Percentiles rank a stretch among this genome's conserved stretches.
These are phyloP conservation scores for Reutealis trisperma DNA, from an alignment of 345 rosid genomes.

Conservation along the genomic window DNA sequence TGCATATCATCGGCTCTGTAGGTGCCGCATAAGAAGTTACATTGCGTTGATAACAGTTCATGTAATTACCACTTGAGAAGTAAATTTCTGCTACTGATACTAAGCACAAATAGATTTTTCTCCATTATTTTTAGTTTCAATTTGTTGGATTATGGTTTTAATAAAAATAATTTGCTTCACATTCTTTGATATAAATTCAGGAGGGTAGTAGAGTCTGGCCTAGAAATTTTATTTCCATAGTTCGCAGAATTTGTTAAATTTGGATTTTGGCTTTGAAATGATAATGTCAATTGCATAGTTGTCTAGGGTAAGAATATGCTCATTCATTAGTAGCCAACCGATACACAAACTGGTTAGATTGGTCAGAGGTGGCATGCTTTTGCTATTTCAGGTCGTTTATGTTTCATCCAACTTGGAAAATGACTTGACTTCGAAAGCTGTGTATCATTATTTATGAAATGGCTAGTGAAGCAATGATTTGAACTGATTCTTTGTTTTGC, in stretches of 20 bases:
- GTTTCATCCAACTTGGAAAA: no score
- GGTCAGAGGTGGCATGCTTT: no score
- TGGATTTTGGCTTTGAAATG: not conserved
- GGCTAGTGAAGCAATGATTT: no score
- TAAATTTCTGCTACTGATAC: not conserved
- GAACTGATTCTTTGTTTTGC: no score
- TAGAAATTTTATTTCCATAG: not conserved
- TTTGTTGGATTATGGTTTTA: not conserved
- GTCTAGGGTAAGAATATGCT: not conserved
- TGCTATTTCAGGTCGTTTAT: no score
- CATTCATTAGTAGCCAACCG: not conserved
- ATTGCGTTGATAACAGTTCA: not conserved
- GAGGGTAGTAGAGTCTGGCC: not conserved
- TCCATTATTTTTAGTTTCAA: not conserved
- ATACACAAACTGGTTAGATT: no score
- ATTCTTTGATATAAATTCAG: not conserved
- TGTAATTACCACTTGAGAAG: conserved; percentile 5
- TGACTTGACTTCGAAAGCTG: no score
- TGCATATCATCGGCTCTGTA: not conserved
- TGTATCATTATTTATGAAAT: no score
- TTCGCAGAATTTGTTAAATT: not conserved
- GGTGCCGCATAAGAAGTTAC: conserved; percentile 7
- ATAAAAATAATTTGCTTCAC: not conserved
- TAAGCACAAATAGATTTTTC: not conserved
- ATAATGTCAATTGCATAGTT: not conserved